Conservation (phyloP, 805 yeast species). For the Candida stauntonica region DNA sequence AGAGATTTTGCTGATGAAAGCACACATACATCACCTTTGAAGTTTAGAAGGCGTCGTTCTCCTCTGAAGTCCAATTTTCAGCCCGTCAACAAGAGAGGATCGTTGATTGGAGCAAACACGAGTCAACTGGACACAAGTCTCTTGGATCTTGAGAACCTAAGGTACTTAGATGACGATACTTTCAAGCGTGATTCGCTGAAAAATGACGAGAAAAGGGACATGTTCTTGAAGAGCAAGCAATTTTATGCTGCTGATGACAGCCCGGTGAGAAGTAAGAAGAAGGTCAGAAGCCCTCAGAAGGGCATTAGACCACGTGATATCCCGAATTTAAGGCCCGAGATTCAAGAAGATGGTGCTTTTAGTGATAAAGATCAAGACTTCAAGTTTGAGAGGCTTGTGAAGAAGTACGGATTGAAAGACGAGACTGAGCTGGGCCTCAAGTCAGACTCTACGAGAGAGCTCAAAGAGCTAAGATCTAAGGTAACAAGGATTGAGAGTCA, state of each 20-base stretch:
- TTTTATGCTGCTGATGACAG: conserved; percentile 1
- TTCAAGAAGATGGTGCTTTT: background rate
- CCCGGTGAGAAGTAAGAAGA: background rate
- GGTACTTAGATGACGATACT: conserved; percentile 16
- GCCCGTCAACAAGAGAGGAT: background rate
- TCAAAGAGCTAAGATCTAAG: conserved; percentile 2
- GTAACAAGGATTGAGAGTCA: conserved; percentile 11
- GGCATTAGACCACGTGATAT: conserved; percentile 10
- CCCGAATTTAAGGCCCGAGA: conserved; percentile 11
- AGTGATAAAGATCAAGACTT: conserved; percentile 1
- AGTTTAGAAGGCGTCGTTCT: background rate
- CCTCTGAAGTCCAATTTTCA: background rate
- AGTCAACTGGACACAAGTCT: conserved; percentile 15
- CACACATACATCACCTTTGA: conserved; percentile 12
- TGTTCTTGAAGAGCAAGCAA: conserved; percentile 9
- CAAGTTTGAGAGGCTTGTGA: conserved; percentile 10
- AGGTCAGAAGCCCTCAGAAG: background rate
- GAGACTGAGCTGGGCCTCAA: conserved; percentile 3
- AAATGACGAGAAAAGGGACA: conserved; percentile 20
- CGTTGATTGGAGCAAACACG: conserved; percentile 2
- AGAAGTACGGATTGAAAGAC: conserved; percentile 15
- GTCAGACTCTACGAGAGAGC: conserved; percentile 1
- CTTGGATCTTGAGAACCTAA: conserved; percentile 13
- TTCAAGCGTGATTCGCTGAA: conserved; percentile 5
- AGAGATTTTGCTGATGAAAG: conserved; percentile 8